Evolutionary conservation across 768 basidiomycete genomes (phyloP).

Genomic region (Trametes cubensis): DNA sequence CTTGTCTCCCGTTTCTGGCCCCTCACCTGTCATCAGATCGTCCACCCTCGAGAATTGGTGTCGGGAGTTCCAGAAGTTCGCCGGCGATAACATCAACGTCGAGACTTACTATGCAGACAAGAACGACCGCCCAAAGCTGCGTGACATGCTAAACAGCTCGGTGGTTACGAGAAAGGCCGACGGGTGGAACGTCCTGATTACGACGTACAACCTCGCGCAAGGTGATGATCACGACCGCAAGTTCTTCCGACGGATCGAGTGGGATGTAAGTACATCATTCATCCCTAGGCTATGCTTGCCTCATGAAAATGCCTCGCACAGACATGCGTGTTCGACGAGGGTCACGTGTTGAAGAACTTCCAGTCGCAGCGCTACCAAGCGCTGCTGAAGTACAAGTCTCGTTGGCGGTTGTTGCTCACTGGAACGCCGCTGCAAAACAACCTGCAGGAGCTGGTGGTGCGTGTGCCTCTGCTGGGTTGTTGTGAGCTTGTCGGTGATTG

Average conservation of each 20-base stretch:
- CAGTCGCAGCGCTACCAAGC: constrained; percentile 96
- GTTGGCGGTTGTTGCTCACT: constrained; percentile 90
- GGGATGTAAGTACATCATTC: constrained; percentile 70
- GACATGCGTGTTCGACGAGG: constrained; percentile 96
- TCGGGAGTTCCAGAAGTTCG: constrained; percentile 91
- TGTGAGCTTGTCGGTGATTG: background rate
- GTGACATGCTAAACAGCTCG: constrained; percentile 70
- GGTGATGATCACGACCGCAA: constrained; percentile 87
- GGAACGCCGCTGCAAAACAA: constrained; percentile 96
- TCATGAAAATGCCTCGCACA: constrained; percentile 34
- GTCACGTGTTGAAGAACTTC: constrained; percentile 96
- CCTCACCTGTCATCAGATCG: constrained; percentile 54
- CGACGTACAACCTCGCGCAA: constrained; percentile 94
- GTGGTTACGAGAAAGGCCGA: constrained; percentile 50
- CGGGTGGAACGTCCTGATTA: constrained; percentile 92
- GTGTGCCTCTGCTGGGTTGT: constrained; percentile 34
- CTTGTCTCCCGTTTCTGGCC: background rate
- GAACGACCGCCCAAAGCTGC: constrained; percentile 74
- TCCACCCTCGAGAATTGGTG: constrained; percentile 99
- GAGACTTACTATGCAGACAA: constrained; percentile 95
- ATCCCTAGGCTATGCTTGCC: background rate
- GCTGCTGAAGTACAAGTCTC: constrained; percentile 79
- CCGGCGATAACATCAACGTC: constrained; percentile 73
- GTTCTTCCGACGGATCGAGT: constrained; percentile 88
- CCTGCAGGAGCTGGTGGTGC: constrained; percentile 84